Conservation (phyloP, 2,329 filamentous ascomycete genomes). For the Fusarium stilboides region DNA sequence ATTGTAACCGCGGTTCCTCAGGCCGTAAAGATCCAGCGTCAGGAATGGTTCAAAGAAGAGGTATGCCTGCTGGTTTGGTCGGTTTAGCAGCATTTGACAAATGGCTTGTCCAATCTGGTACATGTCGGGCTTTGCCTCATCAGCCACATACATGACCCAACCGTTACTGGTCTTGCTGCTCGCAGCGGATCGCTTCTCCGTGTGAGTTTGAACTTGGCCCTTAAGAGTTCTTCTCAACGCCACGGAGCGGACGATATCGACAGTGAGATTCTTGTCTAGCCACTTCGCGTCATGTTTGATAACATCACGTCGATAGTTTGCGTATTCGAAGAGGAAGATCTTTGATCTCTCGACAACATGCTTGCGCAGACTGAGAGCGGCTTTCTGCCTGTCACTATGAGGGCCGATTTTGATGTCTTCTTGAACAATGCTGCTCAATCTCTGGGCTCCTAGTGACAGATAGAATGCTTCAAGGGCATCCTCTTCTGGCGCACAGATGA, state of each 20-base stretch:
- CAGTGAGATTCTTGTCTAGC: constrained; percentile 87
- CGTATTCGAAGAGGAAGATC: constrained; percentile 86
- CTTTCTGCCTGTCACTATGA: constrained; percentile 75
- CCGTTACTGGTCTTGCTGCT: constrained; percentile 68
- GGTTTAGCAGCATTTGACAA: constrained; percentile 82
- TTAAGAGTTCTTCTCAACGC: constrained; percentile 82
- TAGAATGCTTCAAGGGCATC: constrained; percentile 91
- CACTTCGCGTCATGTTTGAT: constrained; percentile 91
- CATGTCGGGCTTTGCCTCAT: constrained; percentile 78
- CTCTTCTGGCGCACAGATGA: constrained; percentile 92
- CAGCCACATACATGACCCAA: constrained; percentile 82
- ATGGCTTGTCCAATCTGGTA: constrained; percentile 94
- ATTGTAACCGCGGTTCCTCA: constrained; percentile 93
- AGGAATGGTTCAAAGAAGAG: constrained; percentile 93
- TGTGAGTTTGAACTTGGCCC: constrained; percentile 78
- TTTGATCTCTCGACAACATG: constrained; percentile 90
- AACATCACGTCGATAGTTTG: constrained; percentile 79
- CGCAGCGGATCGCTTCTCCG: constrained; percentile 82
- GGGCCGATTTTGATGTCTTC: constrained; percentile 82
- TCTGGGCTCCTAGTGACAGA: constrained; percentile 81
- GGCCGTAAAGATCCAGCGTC: constrained; percentile 84
- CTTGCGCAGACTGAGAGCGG: constrained; percentile 79
- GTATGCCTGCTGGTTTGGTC: constrained; percentile 90
- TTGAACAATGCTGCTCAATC: constrained; percentile 82
- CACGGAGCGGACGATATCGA: constrained; percentile 84